Base-by-base conservation (phyloP, 768 basidiomycete genomes). In the Polyporus arcularius region DNA sequence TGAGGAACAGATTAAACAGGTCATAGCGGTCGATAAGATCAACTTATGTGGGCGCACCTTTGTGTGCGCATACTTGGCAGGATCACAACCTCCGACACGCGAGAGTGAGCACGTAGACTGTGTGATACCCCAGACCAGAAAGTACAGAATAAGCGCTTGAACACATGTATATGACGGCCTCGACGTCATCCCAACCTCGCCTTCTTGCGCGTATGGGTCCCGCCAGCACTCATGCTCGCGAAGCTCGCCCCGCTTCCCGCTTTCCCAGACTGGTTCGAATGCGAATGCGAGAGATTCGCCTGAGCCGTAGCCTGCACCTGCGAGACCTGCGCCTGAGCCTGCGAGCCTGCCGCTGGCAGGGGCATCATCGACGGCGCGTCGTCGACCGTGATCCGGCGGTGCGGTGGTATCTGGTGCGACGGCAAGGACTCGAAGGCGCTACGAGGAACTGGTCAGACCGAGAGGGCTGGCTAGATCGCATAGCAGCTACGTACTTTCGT, bases 341-440 rank as follows among this genome's bases (percentile, higher is more conserved):
- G 79, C 51, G 80, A 80, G 12, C 65, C 67, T 7, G 67, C 65
- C 18, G 81, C 73, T 18, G 85, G 83, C 18, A 84, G 71, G 28
- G 87, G 87, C 76, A 92, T 85, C 90, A 92, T 92, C 0, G 89
- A 90, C 0, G 91, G 90, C 6, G 90, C 92, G 41, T 98, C 95
- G 70, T 98, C 96, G 68, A 94, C 90, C 1, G 94, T 91, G 53
- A 98, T 96, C 43, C 94, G 85, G 32, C 95, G 80, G 42, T 87
- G 87, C 0, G 96, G 96, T 38, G 95, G 96, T 12, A 87, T 80
- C 64, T 92, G 89, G 53, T 84, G 80, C 1, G 82, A 68, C 0
- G 80, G 78, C 18, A 89, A 80, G 3, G 82, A 78, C 42, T 87
- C 82, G 72, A 96, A 96, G 0, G 90, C 92, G 68, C 92, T 96